Conservation (phyloP, 1,284 basidiomycete genomes). For the Cryptococcus wingfieldii region DNA sequence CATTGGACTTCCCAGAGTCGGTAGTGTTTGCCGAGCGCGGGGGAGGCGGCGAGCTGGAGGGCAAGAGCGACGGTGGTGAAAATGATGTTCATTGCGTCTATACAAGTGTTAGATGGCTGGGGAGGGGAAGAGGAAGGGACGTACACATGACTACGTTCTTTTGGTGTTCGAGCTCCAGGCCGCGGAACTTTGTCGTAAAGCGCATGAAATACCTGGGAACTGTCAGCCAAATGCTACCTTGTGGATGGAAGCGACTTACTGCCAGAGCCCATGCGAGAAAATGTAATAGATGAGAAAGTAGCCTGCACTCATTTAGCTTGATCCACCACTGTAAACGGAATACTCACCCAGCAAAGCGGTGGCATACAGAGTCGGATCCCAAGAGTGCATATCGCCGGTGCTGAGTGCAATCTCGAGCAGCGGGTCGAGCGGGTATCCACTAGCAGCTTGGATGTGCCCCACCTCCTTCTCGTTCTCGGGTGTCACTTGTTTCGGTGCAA, state of each 20-base stretch:
- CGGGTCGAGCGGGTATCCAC: conserved; percentile 11
- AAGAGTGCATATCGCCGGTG: conserved; percentile 16
- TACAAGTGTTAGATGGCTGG: background rate
- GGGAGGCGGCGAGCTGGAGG: conserved; percentile 21
- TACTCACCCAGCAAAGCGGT: conserved; percentile 21
- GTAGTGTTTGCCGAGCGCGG: conserved; percentile 16
- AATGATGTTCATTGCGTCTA: conserved; percentile 25
- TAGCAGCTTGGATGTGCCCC: conserved; percentile 12
- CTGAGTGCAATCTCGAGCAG: conserved; percentile 22
- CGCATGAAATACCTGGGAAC: conserved; percentile 3
- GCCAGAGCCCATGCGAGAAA: conserved; percentile 12
- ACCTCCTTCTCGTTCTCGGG: conserved; percentile 24
- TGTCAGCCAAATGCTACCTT: background rate
- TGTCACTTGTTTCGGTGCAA: conserved; percentile 27
- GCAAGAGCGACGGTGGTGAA: conserved; percentile 27
- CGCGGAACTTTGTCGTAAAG: conserved; percentile 3
- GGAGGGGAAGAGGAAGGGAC: background rate
- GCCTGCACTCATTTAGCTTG: conserved; percentile 1
- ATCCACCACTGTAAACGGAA: background rate
- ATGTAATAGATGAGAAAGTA: conserved; percentile 24
- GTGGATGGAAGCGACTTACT: conserved; percentile 9
- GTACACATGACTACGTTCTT: conserved; percentile 31
- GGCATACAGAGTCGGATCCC: conserved; percentile 28
- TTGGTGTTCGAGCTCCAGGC: conserved; percentile 13
- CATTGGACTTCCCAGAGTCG: conserved; percentile 13